These are phyloP conservation scores for Mycena kentingensis DNA, from an alignment of 768 basidiomycete species.

Conservation along the genomic window DNA sequence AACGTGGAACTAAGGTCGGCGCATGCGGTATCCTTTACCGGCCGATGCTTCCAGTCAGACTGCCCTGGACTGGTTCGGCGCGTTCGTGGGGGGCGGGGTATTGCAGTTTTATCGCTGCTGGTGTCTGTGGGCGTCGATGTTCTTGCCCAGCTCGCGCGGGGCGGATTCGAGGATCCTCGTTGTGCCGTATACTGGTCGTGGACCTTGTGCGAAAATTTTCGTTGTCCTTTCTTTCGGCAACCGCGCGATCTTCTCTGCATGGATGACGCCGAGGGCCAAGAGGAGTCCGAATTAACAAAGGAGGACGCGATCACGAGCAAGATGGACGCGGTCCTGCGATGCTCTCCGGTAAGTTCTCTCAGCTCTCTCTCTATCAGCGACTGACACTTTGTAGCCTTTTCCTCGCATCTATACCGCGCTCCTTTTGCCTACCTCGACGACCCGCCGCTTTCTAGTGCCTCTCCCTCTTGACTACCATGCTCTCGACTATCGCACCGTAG, in stretches of 20 bases:
- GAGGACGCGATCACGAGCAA: not conserved
- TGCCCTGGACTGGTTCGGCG: not conserved
- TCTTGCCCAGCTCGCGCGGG: not conserved
- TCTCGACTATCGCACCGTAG: not conserved
- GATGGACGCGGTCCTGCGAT: not conserved
- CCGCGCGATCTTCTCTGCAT: not conserved
- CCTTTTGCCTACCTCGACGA: not conserved
- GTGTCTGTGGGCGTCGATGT: not conserved
- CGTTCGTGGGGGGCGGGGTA: not conserved
- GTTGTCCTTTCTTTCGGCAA: not conserved
- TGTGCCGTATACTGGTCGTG: not conserved
- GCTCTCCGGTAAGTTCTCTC: not conserved
- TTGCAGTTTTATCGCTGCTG: not conserved
- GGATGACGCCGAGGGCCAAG: not conserved
- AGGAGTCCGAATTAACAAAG: not conserved
- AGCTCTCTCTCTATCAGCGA: not conserved
- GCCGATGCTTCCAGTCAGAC: too few relatives aligned
- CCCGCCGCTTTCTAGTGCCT: not conserved
- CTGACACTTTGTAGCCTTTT: not conserved
- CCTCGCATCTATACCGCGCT: not conserved
- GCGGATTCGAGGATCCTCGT: not conserved
- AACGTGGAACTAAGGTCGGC: too few relatives aligned
- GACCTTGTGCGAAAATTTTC: not conserved
- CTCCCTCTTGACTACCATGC: not conserved
- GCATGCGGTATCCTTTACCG: too few relatives aligned